Base-by-base conservation (phyloP, 495 filamentous ascomycete genomes). In the Penicillium dipodomyicola region DNA sequence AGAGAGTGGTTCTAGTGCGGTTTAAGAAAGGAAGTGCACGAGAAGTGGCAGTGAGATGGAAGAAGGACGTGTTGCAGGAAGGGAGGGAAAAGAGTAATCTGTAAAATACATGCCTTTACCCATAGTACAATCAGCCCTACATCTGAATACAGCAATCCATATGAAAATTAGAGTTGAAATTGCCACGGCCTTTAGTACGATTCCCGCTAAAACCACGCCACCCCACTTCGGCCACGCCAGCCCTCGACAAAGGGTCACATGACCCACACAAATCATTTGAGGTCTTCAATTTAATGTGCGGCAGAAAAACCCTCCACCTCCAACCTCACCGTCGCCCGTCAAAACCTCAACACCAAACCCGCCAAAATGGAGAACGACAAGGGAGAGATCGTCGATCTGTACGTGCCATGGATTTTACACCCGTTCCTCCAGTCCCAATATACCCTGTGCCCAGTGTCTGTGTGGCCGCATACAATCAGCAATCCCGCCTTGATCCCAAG, bases 311-410 rank as follows among this genome's bases (percentile, higher is more conserved):
- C 64, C 64, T 65, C 61, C 61, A 65, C 64, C 64, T 69, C 61
- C 64, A 69, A 69, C 66, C 67, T 70, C 71, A 71, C 67, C 72
- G 69, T 73, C 71, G 67, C 69, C 72, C 67, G 70, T 68, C 69
- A 67, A 71, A 68, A 72, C 70, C 60, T 44, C 63, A 63, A 77
- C 67, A 64, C 57, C 64, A 71, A 69, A 73, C 58, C 75, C 75
- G 77, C 72, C 74, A 86, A 80, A 72, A 95, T 95, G 91, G 91
- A 96, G 81, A 95, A 95, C 87, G 91, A 95, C 80, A 90, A 90
- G 81, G 93, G 94, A 84, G 91, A 97, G 75, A 90, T 97, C 80
- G 94, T 97, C 78, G 94, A 98, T 81, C 90, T 98, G 91, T 97
- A 86, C 72, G 84, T 80, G 47, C 42, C 46, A 57, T 52, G 17